phyloP scores from a whole-genome alignment of 2,329 filamentous ascomycete genomes.

The Cordyceps cicadae region DNA sequence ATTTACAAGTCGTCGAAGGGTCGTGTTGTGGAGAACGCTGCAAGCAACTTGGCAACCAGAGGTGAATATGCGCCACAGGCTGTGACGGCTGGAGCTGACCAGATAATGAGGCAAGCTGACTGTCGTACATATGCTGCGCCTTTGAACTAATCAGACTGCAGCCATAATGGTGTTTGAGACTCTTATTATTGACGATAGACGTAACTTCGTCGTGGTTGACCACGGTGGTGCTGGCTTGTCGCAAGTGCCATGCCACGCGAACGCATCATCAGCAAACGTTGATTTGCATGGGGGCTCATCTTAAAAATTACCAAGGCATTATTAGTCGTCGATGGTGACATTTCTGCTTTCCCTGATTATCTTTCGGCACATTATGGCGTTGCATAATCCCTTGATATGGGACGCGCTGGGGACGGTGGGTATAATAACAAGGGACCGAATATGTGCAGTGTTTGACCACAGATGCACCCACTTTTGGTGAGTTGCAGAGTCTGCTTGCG shows the following conservation, averaged over 20 bases:
- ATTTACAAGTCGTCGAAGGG: neutral
- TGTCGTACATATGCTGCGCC: neutral
- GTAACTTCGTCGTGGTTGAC: no score
- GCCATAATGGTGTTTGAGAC: neutral
- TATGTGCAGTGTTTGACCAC: neutral
- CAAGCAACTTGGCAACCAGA: neutral
- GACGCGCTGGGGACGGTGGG: neutral
- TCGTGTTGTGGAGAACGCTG: neutral
- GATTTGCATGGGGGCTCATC: neutral
- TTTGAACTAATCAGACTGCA: neutral
- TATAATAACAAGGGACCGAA: neutral
- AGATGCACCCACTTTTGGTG: neutral
- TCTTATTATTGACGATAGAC: neutral
- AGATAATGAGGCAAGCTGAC: neutral
- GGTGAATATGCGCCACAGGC: neutral
- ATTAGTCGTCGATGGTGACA: neutral
- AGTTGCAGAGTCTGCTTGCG: neutral
- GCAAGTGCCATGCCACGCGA: neutral
- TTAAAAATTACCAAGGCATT: neutral
- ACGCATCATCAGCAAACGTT: neutral
- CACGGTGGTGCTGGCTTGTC: no score
- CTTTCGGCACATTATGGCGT: neutral
- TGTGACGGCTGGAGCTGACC: neutral
- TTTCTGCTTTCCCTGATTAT: neutral
- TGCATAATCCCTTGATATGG: neutral